Evolutionary conservation across 208 protist genomes (phyloP), one percentile per base, ranked within the genome.

Genomic region (Leptomonas pyrrhocoris): DNA sequence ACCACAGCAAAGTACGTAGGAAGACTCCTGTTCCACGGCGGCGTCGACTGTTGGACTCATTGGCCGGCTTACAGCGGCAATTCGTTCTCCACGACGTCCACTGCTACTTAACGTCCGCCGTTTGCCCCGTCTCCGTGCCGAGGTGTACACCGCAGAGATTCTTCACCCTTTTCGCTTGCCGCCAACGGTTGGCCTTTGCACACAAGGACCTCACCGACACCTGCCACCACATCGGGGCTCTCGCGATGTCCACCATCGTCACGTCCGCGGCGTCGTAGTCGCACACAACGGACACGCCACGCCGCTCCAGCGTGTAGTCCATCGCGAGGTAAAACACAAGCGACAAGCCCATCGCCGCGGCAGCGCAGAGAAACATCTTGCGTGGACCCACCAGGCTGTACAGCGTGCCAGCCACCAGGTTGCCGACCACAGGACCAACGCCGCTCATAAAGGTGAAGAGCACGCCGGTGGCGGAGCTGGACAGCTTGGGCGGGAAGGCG

Each of bases 401-500:
- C 43, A 92, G 36, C n/a, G 74, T 58, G 7, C 89, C 89, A 1
- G 70, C 76, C 21, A 86, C 27, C 15, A 83, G n/a, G 74, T 82
- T 90, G 34, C 86, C 89, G 31, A 89, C 61, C 54, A 85, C 55
- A 1, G 84, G 79, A 1, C 89, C 89, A 1, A 93, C 59, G 25
- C 86, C 84, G 21, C 45, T 78, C n/a, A 67, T 77, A 38, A 83
- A 67, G 28, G 82, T 69, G 67, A 76, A 82, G 19, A 92, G 74
- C 4, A 94, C 45, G 16, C 82, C 89, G n/a, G 77, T 88, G 34
- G 80, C 79, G 38, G 80, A 85, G 67, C 59, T 75, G n/a, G 81
- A 69, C 12, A 88, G 71, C 46, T 81, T 69, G 2, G 70, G 60
- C 2, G 87, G 86, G 59, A 90, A 88, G 38, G 69, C 68, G 13